Conservation (phyloP, 176 grass and related monocot species). For the Puya raimondii region DNA sequence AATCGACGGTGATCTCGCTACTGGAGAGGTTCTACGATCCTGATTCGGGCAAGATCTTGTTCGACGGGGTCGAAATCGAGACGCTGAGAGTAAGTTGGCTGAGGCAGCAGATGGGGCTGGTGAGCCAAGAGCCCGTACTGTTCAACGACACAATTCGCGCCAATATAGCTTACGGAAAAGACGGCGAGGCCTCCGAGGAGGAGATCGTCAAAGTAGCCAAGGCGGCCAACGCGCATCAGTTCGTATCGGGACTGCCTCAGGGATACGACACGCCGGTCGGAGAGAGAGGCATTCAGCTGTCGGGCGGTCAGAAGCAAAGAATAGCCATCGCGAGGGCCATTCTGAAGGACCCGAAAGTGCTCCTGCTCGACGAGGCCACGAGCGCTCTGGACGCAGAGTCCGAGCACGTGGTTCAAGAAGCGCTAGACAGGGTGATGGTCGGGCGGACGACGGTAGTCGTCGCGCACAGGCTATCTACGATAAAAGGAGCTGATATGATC, state of each 20-base stretch:
- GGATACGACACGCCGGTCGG: constrained; percentile 72
- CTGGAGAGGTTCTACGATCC: constrained; percentile 77
- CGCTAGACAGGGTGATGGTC: constrained; percentile 64
- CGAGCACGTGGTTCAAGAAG: constrained; percentile 66
- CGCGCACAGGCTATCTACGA: constrained; percentile 61
- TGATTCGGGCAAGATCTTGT: constrained; percentile 43
- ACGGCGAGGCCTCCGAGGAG: constrained; percentile 51
- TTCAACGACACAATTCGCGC: constrained; percentile 71
- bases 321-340: constrained; percentile 68
- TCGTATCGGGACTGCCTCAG: constrained; percentile 62
- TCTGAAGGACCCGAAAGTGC: constrained; percentile 61
- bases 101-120: constrained; percentile 61
- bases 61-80: constrained; percentile 60
- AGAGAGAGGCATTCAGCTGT: constrained; percentile 61
- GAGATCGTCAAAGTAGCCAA: constrained; percentile 50
- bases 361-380: constrained; percentile 73
- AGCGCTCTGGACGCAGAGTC: constrained; percentile 76
- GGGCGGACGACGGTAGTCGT: constrained; percentile 64
- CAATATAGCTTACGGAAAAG: constrained; percentile 65
- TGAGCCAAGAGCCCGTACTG: constrained; percentile 76
- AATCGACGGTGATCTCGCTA: constrained; percentile 62
- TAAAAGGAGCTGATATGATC: constrained; percentile 61
- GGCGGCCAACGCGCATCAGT: constrained; percentile 62
- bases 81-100: constrained; percentile 56
- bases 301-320: constrained; percentile 74